Percentiles rank a stretch among this genome's conserved stretches.
phyloP scores from a whole-genome alignment of 1,284 basidiomycete genomes.

The Singerocomus inundabilis region DNA sequence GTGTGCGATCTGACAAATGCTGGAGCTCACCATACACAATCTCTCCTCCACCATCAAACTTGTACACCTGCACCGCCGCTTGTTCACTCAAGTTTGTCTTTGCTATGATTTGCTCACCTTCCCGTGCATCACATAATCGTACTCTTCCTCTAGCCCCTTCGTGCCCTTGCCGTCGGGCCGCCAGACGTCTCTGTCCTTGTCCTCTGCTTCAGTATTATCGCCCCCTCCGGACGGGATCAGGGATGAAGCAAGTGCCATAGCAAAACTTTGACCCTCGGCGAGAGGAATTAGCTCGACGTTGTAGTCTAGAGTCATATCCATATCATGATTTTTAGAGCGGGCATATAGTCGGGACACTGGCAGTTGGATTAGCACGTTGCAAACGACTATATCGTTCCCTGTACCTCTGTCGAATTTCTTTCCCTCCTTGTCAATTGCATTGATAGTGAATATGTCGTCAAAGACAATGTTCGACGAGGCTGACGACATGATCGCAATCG shows the following conservation, averaged over 20 bases:
- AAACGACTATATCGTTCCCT: constrained; percentile 19
- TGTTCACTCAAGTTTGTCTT: constrained; percentile 12
- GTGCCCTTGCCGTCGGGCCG: constrained; percentile 85
- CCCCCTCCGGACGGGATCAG: constrained; percentile 62
- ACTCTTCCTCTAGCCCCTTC: constrained; percentile 91
- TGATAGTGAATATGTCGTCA: constrained; percentile 87
- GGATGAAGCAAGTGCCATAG: constrained; percentile 84
- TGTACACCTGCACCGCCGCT: constrained; percentile 75
- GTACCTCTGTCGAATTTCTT: constrained; percentile 96
- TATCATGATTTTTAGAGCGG: constrained; percentile 83
- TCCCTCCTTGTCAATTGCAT: constrained; percentile 86
- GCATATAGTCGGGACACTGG: constrained; percentile 82
- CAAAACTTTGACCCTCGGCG: constrained; percentile 68
- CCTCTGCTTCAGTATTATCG: constrained; percentile 50
- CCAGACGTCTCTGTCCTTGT: constrained; percentile 81
- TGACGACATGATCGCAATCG: constrained; percentile 69
- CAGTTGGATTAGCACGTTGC: constrained; percentile 6
- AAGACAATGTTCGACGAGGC: constrained; percentile 77
- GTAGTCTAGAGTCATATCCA: constrained; percentile 89
- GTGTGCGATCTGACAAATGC: not conserved
- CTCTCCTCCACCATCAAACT: constrained; percentile 89
- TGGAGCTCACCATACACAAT: constrained; percentile 59
- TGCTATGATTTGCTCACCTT: constrained; percentile 60
- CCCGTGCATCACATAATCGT: constrained; percentile 99
- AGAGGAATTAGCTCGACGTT: constrained; percentile 87